A percentile compares a stretch with the other conserved stretches of the same genome.
Conservation (phyloP, 1,284 basidiomycete species). For the Ceratobasidium sp. region DNA sequence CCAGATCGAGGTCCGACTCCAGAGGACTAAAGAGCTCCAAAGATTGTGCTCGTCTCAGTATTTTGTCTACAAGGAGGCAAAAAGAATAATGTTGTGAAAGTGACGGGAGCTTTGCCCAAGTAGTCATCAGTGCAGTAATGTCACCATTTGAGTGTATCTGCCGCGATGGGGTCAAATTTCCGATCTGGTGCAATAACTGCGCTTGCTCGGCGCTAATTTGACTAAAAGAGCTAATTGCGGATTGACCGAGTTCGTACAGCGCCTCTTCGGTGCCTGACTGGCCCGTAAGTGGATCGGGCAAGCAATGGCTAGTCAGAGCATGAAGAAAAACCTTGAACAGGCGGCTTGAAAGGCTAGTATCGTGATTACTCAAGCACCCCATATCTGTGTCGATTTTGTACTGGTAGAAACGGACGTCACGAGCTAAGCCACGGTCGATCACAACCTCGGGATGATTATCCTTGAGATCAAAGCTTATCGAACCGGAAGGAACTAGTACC, state of each 20-base stretch:
- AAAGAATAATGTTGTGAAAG: slow-evolving; percentile 51
- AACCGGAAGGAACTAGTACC: slow-evolving; percentile 53
- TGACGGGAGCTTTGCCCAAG: slow-evolving; percentile 50
- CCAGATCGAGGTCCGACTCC: not conserved
- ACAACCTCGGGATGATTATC: slow-evolving; percentile 38
- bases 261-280: slow-evolving; percentile 59
- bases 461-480: slow-evolving; percentile 36
- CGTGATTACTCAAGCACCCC: slow-evolving; percentile 51
- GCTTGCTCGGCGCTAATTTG: slow-evolving; percentile 48
- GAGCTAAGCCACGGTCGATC: not conserved
- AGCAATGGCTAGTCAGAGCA: slow-evolving; percentile 54
- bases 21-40: slow-evolving; percentile 9
- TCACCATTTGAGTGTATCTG: slow-evolving; percentile 49
- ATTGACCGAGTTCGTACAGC: slow-evolving; percentile 52
- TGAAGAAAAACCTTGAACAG: slow-evolving; percentile 57
- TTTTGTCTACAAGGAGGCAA: not conserved
- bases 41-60: slow-evolving; percentile 9
- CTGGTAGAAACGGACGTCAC: slow-evolving; percentile 41
- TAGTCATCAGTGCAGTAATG: slow-evolving; percentile 52
- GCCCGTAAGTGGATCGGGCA: slow-evolving; percentile 57
- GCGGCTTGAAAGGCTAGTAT: slow-evolving; percentile 49
- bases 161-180: slow-evolving; percentile 51
- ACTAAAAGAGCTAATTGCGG: slow-evolving; percentile 54
- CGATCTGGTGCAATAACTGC: slow-evolving; percentile 51
- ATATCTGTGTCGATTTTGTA: slow-evolving; percentile 55